Base-by-base conservation (phyloP, 1,139 yeast genomes). In the Yamadazyma pseudoaaseri region DNA sequence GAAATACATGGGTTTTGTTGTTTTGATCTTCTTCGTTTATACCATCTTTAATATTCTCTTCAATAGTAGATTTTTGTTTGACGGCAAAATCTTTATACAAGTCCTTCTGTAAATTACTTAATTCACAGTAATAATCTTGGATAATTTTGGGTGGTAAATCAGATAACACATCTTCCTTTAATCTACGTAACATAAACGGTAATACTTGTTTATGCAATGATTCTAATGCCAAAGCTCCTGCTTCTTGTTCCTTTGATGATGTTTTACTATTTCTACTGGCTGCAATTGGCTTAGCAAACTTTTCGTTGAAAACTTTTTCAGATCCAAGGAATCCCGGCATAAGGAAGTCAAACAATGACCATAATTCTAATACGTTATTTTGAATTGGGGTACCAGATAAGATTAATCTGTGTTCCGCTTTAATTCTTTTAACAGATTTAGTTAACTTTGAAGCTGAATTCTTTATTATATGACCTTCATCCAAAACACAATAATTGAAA, bases 321-420 rank as follows among this genome's bases (percentile, higher is more conserved):
- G 96, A 83, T 12, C 98, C 99, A 49, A 94, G 69, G 56, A 92
- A 94, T 1, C 98, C 99, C 1, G 99, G 99, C 98, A 94, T 94
- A 57, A 94, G 70, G 58, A 89, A 94, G 58, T 94, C 98, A 67
- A 94, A 94, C 49, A 94, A 67, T 2, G 98, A 92, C 98, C 98
- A 94, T 41, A 94, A 66, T 56, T 94, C 99, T 31, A 94, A 72
- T 1, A 94, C 98, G 53, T 94, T 92, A 53, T 94, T 94, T 59
- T 94, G 99, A 50, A 94, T 92, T 16, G 99, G 99, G 0, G 99
- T 94, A 49, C 99, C 99, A 0, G 97, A 86, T 39, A 94, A 69
- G 26, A 94, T 83, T 44, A 94, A 73, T 35, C 98, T 68, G 59
- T 94, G 98, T 44, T 90, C 90, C 1, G 98, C 95, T 39, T 73